Base-by-base conservation (phyloP, 192 early-diverging fungal species). In the Backusella luteola region DNA sequence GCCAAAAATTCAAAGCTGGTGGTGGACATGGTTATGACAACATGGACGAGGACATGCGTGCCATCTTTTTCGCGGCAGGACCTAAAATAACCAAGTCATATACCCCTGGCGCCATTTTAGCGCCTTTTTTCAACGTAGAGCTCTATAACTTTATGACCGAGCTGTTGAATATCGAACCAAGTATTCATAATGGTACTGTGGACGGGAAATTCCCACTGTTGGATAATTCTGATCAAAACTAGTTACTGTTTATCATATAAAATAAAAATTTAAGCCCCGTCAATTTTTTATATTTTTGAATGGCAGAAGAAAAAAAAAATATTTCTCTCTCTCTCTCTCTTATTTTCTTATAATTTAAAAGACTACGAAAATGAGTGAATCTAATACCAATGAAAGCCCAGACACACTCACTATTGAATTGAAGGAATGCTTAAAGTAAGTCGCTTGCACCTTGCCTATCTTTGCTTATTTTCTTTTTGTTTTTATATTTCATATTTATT, bases 1-100 rank as follows among this genome's bases (percentile, higher is more conserved):
- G 76, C 26, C 15, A 52, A 32, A 49, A 75, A 17, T 70, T 70
- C 67, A 67, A 74, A 9, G 69, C 81, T 3, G 79, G 79, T 23
- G 96, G 95, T 9, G 84, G 85, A 32, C 97, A 98, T 82, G 97
- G 97, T 12, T 98, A 94, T 83, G 93, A 96, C 75, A 87, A 91
- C 81, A 46, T 87, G 70, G 75, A 87, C 38, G 79, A 84, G 6
- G 89, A 93, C n/a, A 98, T 98, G 95, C 87, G 92, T 14, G 92
- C 94, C 7, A 92, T 94, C 15, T 95, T 96, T 79, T 77, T 96
- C 52, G 96, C 95, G 3, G 80, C 78, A n/a, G 96, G 94, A 3
- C 93, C 94, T 0, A 76, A 79, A 34, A 42, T 80, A 44, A 14
- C 69, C 34, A 23, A 35, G 2, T 3, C 41, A n/a, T 49, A 72